Base-by-base conservation (phyloP, 371 early-diverging fungal genomes). In the Basidiobolus meristosporus region DNA sequence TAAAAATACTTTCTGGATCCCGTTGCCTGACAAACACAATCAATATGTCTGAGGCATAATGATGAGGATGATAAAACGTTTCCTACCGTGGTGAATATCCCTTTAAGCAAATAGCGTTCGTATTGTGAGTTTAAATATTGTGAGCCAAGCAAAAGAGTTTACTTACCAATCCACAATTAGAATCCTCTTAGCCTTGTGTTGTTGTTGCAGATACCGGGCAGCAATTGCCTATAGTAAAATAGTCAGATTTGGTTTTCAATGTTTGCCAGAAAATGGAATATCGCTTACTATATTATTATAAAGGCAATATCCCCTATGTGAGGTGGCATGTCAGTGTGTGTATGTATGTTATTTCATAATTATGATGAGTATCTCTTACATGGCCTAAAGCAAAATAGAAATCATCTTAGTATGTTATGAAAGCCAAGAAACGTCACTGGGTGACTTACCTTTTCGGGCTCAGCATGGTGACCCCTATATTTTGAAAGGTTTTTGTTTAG, bases 221-320 rank as follows among this genome's bases (percentile, higher is more conserved):
- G n/a, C n/a, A n/a, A n/a, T n/a, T n/a, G n/a, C n/a, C n/a, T n/a
- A n/a, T n/a, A n/a, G n/a, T n/a, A n/a, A n/a, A n/a, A n/a, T n/a
- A n/a, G n/a, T n/a, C n/a, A n/a, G n/a, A n/a, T n/a, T n/a, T n/a
- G n/a, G n/a, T n/a, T n/a, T n/a, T n/a, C n/a, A n/a, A n/a, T n/a
- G n/a, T n/a, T n/a, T n/a, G n/a, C n/a, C n/a, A n/a, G n/a, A n/a
- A n/a, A n/a, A n/a, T n/a, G n/a, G n/a, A n/a, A n/a, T n/a, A n/a
- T n/a, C n/a, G n/a, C n/a, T n/a, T n/a, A n/a, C 65, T 4, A 90
- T 80, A 51, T 90, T 93, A 55, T 90, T 93, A 42, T 73, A 68
- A 7, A 92, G 31, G 47, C 91, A 93, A 38, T 87, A 93, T 0
- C 92, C 92, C 73, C 69, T 80, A 16, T 40, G 16, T 12, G 4